Base-by-base conservation (phyloP, 2,329 filamentous ascomycete genomes). In the Trichophyton schoenleinii region DNA sequence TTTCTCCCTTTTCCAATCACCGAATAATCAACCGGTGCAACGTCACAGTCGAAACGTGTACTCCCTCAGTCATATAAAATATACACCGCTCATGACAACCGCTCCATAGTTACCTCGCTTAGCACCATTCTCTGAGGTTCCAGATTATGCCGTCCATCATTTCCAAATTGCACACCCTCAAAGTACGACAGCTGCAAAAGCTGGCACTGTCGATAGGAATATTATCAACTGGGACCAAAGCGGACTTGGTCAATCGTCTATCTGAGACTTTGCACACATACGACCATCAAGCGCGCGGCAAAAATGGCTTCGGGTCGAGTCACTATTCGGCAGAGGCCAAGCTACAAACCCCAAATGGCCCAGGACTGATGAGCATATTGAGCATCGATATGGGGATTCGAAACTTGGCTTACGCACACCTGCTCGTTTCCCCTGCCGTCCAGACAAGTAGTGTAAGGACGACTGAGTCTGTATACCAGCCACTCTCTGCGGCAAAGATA, bases 351-450 rank as follows among this genome's bases (percentile, higher is more conserved):
- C 15, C n/a, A 18, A 55, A n/a, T 3, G 6, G n/a, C n/a, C 41
- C 60, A 28, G 61, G 46, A 13, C 62, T 66, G 52, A 62, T 77
- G 66, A 79, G 85, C 49, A 79, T 94, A 25, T 72, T 94, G 38
- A 91, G 88, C 70, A 87, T 95, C 64, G 89, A 95, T 71, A 87
- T 94, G 83, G 89, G 89, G 3, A 87, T 95, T 66, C 84, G 83
- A 49, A 95, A 95, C 70, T 77, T 95, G 3, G 89, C 88, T 0
- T 89, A 84, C 70, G 88, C 87, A 65, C 79, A 89, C 63, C 72
- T 88, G 36, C 68, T 74, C 18, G 68, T 80, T 59, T 63, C 65
- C 55, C 62, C 65, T 31, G 28, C 34, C 31, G 58, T 34, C 3
- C 11, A 7, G 44, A 7, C 34, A 9, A n/a, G 52, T 6, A 6